Conservation (phyloP, 176 grass and related monocot species). For the Miscanthus lutarioriparius region DNA sequence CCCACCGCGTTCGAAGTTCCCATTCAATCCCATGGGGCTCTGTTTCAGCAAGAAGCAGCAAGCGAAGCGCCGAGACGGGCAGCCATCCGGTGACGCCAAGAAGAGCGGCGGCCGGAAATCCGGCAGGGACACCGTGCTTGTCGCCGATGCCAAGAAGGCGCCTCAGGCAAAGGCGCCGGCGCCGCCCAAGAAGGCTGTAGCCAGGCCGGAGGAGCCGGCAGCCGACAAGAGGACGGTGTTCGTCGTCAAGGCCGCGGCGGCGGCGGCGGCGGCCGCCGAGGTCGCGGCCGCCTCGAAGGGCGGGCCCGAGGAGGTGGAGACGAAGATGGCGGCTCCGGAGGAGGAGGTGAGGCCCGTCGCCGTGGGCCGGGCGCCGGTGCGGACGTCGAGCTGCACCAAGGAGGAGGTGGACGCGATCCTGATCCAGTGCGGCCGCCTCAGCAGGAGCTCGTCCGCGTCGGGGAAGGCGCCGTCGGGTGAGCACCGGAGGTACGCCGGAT, state of each 20-base stretch:
- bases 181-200: constrained; percentile 23
- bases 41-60: constrained; percentile 91
- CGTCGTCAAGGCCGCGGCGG: constrained; percentile 61
- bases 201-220: constrained; percentile 38
- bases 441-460: constrained; percentile 79
- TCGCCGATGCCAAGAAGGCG: constrained; percentile 21
- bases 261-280: constrained; percentile 34
- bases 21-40: constrained; percentile 60
- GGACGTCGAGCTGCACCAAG: constrained; percentile 85
- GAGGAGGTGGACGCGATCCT: constrained; percentile 92
- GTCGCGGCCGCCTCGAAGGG: neutral
- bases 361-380: constrained; percentile 41
- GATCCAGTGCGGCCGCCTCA: constrained; percentile 95
- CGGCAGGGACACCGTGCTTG: neutral
- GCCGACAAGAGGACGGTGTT: constrained; percentile 71
- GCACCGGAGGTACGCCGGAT: constrained; percentile 60
- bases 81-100: neutral
- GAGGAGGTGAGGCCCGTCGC: constrained; percentile 39
- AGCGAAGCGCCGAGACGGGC: constrained; percentile 23
- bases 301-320: neutral
- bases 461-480: constrained; percentile 54
- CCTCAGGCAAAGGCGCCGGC: constrained; percentile 1
- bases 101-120: neutral
- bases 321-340: neutral
- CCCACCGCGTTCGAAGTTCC: neutral